Percentiles rank a stretch among this genome's conserved stretches.
Conservation (phyloP, 2,329 filamentous ascomycete genomes). For the Botrytis deweyae region DNA sequence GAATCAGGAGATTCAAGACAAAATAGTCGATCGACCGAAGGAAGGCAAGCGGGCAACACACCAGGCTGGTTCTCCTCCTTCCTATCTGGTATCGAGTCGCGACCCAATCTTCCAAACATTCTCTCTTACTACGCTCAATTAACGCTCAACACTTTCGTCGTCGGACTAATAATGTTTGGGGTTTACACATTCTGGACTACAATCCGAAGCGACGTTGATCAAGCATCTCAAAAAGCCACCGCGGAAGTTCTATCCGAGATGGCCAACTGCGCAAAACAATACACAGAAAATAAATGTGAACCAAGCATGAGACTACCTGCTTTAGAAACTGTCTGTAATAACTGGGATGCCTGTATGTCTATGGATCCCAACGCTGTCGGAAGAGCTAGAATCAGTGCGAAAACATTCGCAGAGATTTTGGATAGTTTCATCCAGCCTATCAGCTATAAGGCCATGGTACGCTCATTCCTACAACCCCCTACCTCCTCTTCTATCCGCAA, state of each 20-base stretch:
- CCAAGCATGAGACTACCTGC: slow-evolving; percentile 67
- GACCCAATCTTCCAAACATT: slow-evolving; percentile 64
- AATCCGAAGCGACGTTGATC: slow-evolving; percentile 41
- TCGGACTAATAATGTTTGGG: slow-evolving; percentile 44
- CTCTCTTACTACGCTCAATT: slow-evolving; percentile 67
- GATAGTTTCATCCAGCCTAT: slow-evolving; percentile 92
- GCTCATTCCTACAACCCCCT: slow-evolving; percentile 30
- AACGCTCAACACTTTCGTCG: slow-evolving; percentile 49
- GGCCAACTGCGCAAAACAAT: slow-evolving; percentile 76
- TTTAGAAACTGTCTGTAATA: slow-evolving; percentile 68
- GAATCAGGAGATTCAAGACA: slow-evolving; percentile 41
- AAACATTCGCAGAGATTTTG: slow-evolving; percentile 88
- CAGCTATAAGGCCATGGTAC: slow-evolving; percentile 76
- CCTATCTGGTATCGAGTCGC: slow-evolving; percentile 61
- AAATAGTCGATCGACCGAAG: slow-evolving; percentile 35
- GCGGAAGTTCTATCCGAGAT: slow-evolving; percentile 71
- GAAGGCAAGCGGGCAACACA: slow-evolving; percentile 31
- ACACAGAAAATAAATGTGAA: slow-evolving; percentile 72
- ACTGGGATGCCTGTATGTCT: slow-evolving; percentile 87
- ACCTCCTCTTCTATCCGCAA: neutral
- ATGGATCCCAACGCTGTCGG: slow-evolving; percentile 77
- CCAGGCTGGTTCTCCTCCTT: slow-evolving; percentile 48
- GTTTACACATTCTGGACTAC: slow-evolving; percentile 37
- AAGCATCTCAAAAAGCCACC: slow-evolving; percentile 59
- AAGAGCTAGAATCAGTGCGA: slow-evolving; percentile 75